These are phyloP conservation scores for Balansia obtecta DNA, from an alignment of 2,329 filamentous ascomycete genomes.

Conservation along the genomic window DNA sequence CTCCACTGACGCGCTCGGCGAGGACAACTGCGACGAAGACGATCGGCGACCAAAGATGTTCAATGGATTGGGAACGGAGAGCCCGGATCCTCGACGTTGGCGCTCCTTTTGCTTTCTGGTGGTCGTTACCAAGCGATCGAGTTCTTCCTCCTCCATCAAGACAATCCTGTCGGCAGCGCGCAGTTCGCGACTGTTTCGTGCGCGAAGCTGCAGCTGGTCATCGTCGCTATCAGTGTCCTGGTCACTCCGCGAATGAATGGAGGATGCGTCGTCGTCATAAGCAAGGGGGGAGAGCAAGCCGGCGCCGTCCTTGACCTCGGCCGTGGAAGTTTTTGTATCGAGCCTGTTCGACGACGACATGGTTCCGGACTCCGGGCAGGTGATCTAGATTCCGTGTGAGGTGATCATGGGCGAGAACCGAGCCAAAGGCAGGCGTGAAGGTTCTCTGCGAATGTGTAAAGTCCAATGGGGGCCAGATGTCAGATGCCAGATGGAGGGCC, in stretches of 20 bases:
- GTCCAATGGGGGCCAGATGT: not conserved
- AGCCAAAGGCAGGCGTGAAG: not conserved
- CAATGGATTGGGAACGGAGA: constrained; percentile 38
- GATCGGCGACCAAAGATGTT: constrained; percentile 28
- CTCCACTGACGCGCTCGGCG: constrained; percentile 32
- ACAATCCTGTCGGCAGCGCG: constrained; percentile 58
- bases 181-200: constrained; percentile 57
- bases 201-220: constrained; percentile 52
- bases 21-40: constrained; percentile 21
- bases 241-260: constrained; percentile 53
- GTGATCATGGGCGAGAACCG: not conserved
- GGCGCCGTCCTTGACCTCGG: constrained; percentile 17
- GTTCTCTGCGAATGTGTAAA: too few species aligned
- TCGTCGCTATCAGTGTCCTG: constrained; percentile 69
- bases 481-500: too few species aligned
- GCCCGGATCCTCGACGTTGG: constrained; percentile 35
- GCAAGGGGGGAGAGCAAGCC: constrained; percentile 49
- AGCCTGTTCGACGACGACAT: constrained; percentile 11
- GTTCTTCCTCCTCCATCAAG: constrained; percentile 64
- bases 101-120: constrained; percentile 37
- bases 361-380: constrained; percentile 2
- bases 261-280: constrained; percentile 59
- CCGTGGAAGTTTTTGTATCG: constrained; percentile 11
- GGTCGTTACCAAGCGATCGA: constrained; percentile 45
- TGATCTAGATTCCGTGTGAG: not conserved